Evolutionary conservation across 202 grass and related monocot genomes (phyloP).

Genomic region (Setaria italica): DNA sequence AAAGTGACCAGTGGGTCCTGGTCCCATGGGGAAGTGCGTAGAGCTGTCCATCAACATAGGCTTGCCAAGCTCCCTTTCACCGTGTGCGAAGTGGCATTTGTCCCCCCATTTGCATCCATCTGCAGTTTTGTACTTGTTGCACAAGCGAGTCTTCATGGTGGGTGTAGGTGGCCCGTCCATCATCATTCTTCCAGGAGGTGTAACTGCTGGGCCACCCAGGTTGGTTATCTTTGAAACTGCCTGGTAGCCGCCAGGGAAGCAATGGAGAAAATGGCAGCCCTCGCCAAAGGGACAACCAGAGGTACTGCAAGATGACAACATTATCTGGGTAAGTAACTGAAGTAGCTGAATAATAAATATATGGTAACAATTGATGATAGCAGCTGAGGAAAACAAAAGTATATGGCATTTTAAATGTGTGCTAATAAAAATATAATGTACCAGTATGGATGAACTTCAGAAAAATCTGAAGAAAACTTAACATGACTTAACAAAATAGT

Average conservation of each 20-base stretch:
- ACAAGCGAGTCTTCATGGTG: constrained; percentile 63
- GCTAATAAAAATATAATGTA: not conserved
- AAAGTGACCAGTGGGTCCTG: constrained; percentile 45
- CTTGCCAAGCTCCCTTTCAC: constrained; percentile 74
- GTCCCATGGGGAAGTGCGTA: constrained; percentile 40
- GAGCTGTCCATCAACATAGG: constrained; percentile 44
- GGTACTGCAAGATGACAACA: constrained; percentile 55
- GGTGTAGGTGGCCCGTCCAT: constrained; percentile 36
- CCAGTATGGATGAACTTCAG: not conserved
- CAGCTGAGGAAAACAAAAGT: not conserved
- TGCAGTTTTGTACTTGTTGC: constrained; percentile 82
- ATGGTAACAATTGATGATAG: not conserved
- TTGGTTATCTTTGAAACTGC: constrained; percentile 69
- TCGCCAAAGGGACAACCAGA: constrained; percentile 82
- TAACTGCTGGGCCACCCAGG: constrained; percentile 48
- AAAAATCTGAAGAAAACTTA: constrained; percentile 17
- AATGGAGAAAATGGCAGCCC: constrained; percentile 81
- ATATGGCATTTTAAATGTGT: not conserved
- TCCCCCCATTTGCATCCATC: constrained; percentile 91
- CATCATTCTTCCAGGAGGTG: constrained; percentile 53
- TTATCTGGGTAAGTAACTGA: constrained; percentile 25
- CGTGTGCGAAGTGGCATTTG: constrained; percentile 81
- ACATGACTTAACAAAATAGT: not conserved
- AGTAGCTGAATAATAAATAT: not conserved
- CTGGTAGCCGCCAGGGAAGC: constrained; percentile 66